phyloP scores from a whole-genome alignment of 2,329 filamentous ascomycete species.

The Exophiala alcalophila region DNA sequence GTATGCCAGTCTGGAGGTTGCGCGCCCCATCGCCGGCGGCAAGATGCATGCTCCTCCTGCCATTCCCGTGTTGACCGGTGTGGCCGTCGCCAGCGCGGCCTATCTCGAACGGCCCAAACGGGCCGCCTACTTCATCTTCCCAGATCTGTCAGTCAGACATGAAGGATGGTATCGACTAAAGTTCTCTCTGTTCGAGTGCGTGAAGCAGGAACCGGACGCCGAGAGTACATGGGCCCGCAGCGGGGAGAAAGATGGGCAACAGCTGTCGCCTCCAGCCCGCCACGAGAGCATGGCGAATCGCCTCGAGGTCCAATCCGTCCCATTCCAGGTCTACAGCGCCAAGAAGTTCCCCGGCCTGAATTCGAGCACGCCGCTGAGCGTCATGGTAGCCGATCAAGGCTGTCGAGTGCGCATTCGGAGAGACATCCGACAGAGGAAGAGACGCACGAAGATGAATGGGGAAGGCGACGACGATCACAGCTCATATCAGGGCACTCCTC shows the following conservation, averaged over 20 bases:
- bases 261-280: conserved; percentile 46
- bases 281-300: conserved; percentile 69
- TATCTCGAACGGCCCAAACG: conserved; percentile 82
- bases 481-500: conserved; percentile 22
- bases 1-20: conserved; percentile 84
- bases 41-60: conserved; percentile 68
- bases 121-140: conserved; percentile 94
- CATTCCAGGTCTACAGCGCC: conserved; percentile 88
- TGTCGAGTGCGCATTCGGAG: conserved; percentile 93
- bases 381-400: conserved; percentile 91
- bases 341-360: conserved; percentile 97
- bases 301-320: conserved; percentile 81
- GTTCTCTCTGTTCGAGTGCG: conserved; percentile 91
- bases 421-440: conserved; percentile 86
- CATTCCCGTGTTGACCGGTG: conserved; percentile 84
- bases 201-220: conserved; percentile 78
- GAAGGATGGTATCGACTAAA: conserved; percentile 89
- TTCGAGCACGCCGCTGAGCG: conserved; percentile 83
- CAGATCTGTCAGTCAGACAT: conserved; percentile 90
- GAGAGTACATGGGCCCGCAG: conserved; percentile 51
- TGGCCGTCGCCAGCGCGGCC: conserved; percentile 91
- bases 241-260: conserved; percentile 34
- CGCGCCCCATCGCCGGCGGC: conserved; percentile 76
- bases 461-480: conserved; percentile 22
- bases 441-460: conserved; percentile 38